Percentiles rank a stretch among this genome's conserved stretches.
These are phyloP conservation scores for Didymella pomorum DNA, from an alignment of 2,329 filamentous ascomycete species.

Conservation along the genomic window DNA sequence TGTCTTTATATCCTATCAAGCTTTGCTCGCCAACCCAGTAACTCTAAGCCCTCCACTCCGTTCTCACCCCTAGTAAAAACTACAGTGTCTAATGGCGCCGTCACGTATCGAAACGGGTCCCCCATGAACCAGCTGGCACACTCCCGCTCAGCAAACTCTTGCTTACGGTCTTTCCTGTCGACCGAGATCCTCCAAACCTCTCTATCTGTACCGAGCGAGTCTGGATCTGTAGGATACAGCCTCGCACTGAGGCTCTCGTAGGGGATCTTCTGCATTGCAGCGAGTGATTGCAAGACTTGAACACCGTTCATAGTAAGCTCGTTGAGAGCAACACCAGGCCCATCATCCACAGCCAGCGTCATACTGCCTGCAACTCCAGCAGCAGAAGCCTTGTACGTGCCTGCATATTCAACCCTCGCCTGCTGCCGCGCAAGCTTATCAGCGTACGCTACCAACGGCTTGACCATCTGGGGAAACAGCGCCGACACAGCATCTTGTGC, in stretches of 20 bases:
- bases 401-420: conserved; percentile 29
- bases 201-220: conserved; percentile 21
- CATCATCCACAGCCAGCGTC: conserved; percentile 28
- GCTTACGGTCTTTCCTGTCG: conserved; percentile 20
- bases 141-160: conserved; percentile 30
- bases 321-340: conserved; percentile 33
- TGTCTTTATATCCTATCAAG: conserved; percentile 12
- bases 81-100: conserved; percentile 32
- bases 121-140: conserved; percentile 34
- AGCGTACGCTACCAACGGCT: conserved; percentile 31
- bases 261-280: conserved; percentile 16
- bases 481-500: conserved; percentile 20
- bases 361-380: conserved; percentile 7
- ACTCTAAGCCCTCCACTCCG: conserved; percentile 19
- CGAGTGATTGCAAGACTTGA: conserved; percentile 24
- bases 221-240: conserved; percentile 34
- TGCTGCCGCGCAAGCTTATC: conserved; percentile 32
- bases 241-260: conserved; percentile 27
- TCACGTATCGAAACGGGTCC: conserved; percentile 30
- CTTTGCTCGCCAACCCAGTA: conserved; percentile 28
- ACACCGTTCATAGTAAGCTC: conserved; percentile 29
- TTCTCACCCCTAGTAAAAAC: conserved; percentile 22
- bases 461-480: conserved; percentile 25
- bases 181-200: conserved; percentile 32
- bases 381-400: conserved; percentile 24